Evolutionary conservation across 257 asterid genomes (phyloP).

Genomic region (Linderniella brevidens): DNA sequence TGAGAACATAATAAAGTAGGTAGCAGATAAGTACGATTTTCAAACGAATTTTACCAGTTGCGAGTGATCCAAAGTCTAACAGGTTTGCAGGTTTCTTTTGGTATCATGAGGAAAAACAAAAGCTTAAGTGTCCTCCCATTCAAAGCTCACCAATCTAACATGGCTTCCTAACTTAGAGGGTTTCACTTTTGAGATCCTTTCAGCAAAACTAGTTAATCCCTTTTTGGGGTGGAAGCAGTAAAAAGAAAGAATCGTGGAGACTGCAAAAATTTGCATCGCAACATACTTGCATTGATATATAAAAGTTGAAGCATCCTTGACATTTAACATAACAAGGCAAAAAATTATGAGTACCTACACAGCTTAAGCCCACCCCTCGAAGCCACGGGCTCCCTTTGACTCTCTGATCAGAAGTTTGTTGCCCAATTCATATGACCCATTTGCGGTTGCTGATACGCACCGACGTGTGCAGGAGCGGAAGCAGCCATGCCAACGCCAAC

Average conservation of each 20-base stretch:
- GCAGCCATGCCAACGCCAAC: constrained; percentile 72
- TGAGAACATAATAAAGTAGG: too few relatives aligned
- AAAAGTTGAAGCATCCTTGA: constrained; percentile 21
- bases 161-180: too few relatives aligned
- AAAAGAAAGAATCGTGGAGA: not conserved
- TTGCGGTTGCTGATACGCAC: constrained; percentile 86
- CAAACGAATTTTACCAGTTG: constrained; percentile 15
- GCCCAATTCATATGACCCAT: constrained; percentile 83
- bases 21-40: constrained; percentile 1
- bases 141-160: too few relatives aligned
- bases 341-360: too few relatives aligned
- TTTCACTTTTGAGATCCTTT: too few relatives aligned
- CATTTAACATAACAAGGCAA: constrained; percentile 10
- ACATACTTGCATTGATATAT: constrained; percentile 33
- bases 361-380: too few relatives aligned
- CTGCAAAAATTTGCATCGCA: constrained; percentile 6
- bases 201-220: too few relatives aligned
- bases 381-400: too few relatives aligned
- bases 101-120: constrained; percentile 15
- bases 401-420: constrained; percentile 39
- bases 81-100: constrained; percentile 17
- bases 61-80: constrained; percentile 27
- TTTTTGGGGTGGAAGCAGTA: too few relatives aligned
- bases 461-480: constrained; percentile 63
- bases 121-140: too few relatives aligned